Percentiles rank a stretch among this genome's conserved stretches.
Evolutionary conservation across 1,284 basidiomycete species (phyloP).

Genomic region (Cutaneotrichosporon mucoides): DNA sequence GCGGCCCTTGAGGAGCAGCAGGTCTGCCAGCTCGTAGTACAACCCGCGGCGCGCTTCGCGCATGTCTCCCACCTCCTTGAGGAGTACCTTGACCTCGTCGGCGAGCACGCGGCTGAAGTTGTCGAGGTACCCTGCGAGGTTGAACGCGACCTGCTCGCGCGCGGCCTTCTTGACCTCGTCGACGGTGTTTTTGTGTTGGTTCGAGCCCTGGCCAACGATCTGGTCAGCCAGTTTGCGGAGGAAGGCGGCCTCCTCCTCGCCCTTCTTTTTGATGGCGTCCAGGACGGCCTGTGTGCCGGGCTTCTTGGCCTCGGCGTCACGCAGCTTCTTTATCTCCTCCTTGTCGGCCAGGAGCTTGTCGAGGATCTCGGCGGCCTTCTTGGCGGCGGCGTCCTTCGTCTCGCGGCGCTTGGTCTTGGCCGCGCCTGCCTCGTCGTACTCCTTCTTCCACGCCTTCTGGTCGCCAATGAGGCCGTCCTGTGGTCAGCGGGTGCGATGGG

Average conservation of each 20-base stretch:
- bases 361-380: slow-evolving; percentile 43
- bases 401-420: slow-evolving; percentile 38
- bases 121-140: slow-evolving; percentile 47
- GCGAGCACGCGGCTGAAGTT: slow-evolving; percentile 47
- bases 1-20: slow-evolving; percentile 47
- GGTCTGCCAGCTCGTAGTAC: slow-evolving; percentile 46
- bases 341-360: slow-evolving; percentile 39
- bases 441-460: slow-evolving; percentile 28
- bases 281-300: slow-evolving; percentile 42
- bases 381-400: slow-evolving; percentile 37
- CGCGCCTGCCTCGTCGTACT: slow-evolving; percentile 31
- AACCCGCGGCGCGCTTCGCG: slow-evolving; percentile 46
- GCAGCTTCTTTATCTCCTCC: slow-evolving; percentile 45
- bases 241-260: slow-evolving; percentile 42
- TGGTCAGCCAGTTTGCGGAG: slow-evolving; percentile 41
- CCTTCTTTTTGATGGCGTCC: slow-evolving; percentile 42
- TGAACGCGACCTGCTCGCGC: slow-evolving; percentile 49
- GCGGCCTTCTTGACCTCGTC: slow-evolving; percentile 38
- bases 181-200: slow-evolving; percentile 45
- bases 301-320: slow-evolving; percentile 29
- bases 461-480: slow-evolving; percentile 35
- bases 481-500: background rate
- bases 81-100: slow-evolving; percentile 42
- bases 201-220: slow-evolving; percentile 46
- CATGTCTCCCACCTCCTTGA: slow-evolving; percentile 48